Evolutionary conservation across 257 asterid species (phyloP), one percentile per base, ranked within the genome.

Genomic region (Petunia secreta): DNA sequence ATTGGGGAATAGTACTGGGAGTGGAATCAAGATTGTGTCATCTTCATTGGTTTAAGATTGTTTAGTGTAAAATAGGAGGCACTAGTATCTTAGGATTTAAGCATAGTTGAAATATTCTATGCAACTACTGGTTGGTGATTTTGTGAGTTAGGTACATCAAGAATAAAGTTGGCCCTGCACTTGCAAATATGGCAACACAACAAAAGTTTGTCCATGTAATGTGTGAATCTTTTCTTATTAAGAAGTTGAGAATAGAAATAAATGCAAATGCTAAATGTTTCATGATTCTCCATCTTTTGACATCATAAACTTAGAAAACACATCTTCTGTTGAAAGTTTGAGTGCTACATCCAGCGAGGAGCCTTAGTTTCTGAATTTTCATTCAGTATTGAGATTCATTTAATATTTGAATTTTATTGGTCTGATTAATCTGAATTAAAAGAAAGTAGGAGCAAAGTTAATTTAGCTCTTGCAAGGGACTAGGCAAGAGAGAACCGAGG

Each of bases 81-180:
- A 50, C 63, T 75, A 53, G 48, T 89, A 77, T 15, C 91, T 93
- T 91, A 64, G 60, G 81, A 77, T 82, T 84, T 75, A 93, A 89
- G 93, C 75, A 77, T 83, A 37, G 57, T 65, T 79, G n/a, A 84
- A 79, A 63, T 74, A 80, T 81, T 80, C 37, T 66, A 66, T 82
- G 89, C 84, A 90, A 89, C 94, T 79, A 85, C 93, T 85, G 91
- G 97, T 91, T 89, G 97, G 97, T 90, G 75, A 68, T 75, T 46
- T 63, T 25, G 15, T n/a, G 60, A 80, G 82, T 79, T 83, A 82
- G 89, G 86, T 75, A 44, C 37, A 79, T 64, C 75, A 38, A 79
- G 53, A 46, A 11, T 13, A 11, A 63, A 16, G 40, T 63, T 63
- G 14, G 64, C 6, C 25, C 63, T 50, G 59, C 25, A 25, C 25